These are phyloP conservation scores for Gossypium schwendimanii DNA, from an alignment of 441 rosid genomes.

Conservation along the genomic window DNA sequence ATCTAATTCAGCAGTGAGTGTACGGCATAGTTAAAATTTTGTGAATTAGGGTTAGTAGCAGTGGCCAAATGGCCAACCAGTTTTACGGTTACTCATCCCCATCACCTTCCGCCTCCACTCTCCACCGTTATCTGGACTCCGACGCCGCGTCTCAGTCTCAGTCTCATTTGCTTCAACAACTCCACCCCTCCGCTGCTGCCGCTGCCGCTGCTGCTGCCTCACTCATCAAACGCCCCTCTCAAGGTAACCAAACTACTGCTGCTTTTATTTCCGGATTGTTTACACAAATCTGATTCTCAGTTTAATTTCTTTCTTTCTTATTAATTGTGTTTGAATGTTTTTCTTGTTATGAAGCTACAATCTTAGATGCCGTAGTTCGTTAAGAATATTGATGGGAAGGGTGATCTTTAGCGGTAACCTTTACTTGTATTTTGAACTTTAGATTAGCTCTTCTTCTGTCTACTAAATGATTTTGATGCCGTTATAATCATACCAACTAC, in stretches of 20 bases:
- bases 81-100: constrained; percentile 42
- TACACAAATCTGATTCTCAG: background rate
- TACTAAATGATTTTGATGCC: background rate
- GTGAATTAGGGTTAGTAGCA: constrained; percentile 24
- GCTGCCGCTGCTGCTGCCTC: constrained; percentile 33
- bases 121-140: constrained; percentile 20
- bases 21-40: background rate
- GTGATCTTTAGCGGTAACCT: background rate
- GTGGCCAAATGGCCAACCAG: constrained; percentile 42
- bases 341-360: background rate
- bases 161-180: constrained; percentile 30
- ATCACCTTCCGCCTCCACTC: constrained; percentile 28
- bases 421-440: background rate
- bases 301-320: background rate
- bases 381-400: background rate
- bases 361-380: background rate
- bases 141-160: constrained; percentile 30
- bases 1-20: background rate
- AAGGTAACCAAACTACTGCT: constrained; percentile 33
- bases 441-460: background rate
- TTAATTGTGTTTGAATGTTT: background rate
- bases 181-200: constrained; percentile 35
- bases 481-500: background rate
- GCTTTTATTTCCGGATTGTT: background rate
- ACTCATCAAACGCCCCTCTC: constrained; percentile 66